Evolutionary conservation across 192 early-diverging fungal species (phyloP).

Genomic region (Diversispora epigaea): DNA sequence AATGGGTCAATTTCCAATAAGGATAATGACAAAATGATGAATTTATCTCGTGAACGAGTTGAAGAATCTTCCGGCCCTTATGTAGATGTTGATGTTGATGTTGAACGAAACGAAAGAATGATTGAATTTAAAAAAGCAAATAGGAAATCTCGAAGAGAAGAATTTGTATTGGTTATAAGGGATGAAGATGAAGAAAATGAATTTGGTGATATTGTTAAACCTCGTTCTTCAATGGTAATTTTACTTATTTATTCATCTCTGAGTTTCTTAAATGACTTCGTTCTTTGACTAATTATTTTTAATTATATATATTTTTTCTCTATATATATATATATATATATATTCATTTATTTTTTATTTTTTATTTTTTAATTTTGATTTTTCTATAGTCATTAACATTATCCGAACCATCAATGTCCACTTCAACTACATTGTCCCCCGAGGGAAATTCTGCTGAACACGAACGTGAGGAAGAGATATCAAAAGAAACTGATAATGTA

Average conservation of each 20-base stretch:
- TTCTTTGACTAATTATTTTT: neutral
- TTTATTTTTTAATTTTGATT: neutral
- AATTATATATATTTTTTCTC: no score
- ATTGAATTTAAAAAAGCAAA: neutral
- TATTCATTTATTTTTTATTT: neutral
- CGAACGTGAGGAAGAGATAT: neutral
- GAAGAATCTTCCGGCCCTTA: neutral
- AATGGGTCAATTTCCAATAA: no score
- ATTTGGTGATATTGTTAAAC: neutral
- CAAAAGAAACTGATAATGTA: neutral
- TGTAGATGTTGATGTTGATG: neutral
- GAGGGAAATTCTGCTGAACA: neutral
- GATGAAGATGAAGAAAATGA: constrained; percentile 15
- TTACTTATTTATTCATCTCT: neutral
- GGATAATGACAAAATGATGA: no score
- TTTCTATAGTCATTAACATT: neutral
- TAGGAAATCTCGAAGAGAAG: constrained; percentile 18
- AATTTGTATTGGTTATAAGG: constrained; percentile 6
- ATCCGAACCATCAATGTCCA: neutral
- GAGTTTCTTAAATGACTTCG: neutral
- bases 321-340: neutral
- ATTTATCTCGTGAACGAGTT: no score
- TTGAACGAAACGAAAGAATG: neutral
- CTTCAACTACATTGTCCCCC: neutral
- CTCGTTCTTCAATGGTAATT: neutral